phyloP scores from a whole-genome alignment of 192 early-diverging fungal genomes.

The Coemansia pectinata region DNA sequence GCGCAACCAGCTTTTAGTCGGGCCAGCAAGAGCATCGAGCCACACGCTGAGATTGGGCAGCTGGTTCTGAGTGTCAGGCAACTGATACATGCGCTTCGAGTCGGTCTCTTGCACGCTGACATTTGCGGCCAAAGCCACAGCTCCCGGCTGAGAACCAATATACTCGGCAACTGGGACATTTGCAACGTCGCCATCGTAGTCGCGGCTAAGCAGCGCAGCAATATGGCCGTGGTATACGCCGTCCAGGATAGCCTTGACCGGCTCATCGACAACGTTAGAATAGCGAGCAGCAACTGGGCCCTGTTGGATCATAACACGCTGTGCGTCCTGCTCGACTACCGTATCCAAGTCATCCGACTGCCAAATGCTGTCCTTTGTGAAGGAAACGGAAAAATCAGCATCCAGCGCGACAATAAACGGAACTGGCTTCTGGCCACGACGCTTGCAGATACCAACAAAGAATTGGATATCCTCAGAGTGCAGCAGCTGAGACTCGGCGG shows the following conservation, averaged over 20 bases:
- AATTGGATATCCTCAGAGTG: constrained; percentile 43
- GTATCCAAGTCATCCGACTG: constrained; percentile 85
- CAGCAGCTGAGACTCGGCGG: constrained; percentile 31
- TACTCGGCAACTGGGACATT: constrained; percentile 79
- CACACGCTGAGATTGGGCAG: constrained; percentile 49
- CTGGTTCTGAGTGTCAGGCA: constrained; percentile 6
- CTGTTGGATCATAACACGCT: constrained; percentile 82
- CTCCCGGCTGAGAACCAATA: constrained; percentile 40
- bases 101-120: not conserved
- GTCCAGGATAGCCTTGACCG: constrained; percentile 85
- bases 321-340: constrained; percentile 80
- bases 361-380: constrained; percentile 92
- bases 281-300: constrained; percentile 84
- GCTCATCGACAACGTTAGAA: constrained; percentile 74
- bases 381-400: constrained; percentile 86
- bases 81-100: not conserved
- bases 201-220: constrained; percentile 66
- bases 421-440: constrained; percentile 76
- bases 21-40: constrained; percentile 72
- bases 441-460: constrained; percentile 50
- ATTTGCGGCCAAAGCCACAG: not conserved
- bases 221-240: constrained; percentile 82
- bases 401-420: constrained; percentile 91
- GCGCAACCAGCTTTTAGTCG: constrained; percentile 72
- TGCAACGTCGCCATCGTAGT: constrained; percentile 62